A percentile compares a stretch with the other conserved stretches of the same genome.
Conservation (phyloP, 2,329 filamentous ascomycete species). For the Colletotrichum godetiae region DNA sequence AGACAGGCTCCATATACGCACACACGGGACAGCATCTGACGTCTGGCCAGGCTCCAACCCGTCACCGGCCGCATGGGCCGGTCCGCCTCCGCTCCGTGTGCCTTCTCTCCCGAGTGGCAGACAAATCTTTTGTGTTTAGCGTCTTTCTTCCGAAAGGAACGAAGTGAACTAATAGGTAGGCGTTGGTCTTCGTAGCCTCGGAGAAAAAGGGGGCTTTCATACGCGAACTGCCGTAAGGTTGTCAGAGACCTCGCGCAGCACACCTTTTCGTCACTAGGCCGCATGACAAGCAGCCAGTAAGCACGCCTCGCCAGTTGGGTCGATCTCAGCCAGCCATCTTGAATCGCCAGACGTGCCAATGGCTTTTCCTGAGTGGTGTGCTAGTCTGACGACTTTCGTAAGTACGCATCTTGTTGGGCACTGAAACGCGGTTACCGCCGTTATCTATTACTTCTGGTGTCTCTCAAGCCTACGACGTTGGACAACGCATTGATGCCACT, state of each 20-base stretch:
- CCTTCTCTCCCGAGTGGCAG: background rate
- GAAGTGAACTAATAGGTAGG: background rate
- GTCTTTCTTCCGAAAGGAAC: background rate
- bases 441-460: conserved; percentile 46
- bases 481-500: conserved; percentile 57
- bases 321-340: conserved; percentile 30
- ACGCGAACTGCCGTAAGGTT: conserved; percentile 5
- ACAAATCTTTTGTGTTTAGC: background rate
- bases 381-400: conserved; percentile 49
- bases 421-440: conserved; percentile 57
- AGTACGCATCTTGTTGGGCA: conserved; percentile 59
- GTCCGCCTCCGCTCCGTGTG: conserved; percentile 14
- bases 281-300: conserved; percentile 33
- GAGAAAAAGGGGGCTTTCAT: background rate
- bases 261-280: conserved; percentile 35
- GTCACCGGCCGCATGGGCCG: conserved; percentile 8
- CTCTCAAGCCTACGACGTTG: conserved; percentile 41
- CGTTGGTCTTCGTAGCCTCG: background rate
- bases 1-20: background rate
- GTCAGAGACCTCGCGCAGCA: background rate
- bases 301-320: conserved; percentile 34
- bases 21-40: background rate
- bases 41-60: background rate
- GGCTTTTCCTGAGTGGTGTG: conserved; percentile 38
- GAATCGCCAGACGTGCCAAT: conserved; percentile 27